Percentiles rank a stretch among this genome's conserved stretches.
These are phyloP conservation scores for Celoporthe dispersa DNA, from an alignment of 2,329 filamentous ascomycete species.

Conservation along the genomic window DNA sequence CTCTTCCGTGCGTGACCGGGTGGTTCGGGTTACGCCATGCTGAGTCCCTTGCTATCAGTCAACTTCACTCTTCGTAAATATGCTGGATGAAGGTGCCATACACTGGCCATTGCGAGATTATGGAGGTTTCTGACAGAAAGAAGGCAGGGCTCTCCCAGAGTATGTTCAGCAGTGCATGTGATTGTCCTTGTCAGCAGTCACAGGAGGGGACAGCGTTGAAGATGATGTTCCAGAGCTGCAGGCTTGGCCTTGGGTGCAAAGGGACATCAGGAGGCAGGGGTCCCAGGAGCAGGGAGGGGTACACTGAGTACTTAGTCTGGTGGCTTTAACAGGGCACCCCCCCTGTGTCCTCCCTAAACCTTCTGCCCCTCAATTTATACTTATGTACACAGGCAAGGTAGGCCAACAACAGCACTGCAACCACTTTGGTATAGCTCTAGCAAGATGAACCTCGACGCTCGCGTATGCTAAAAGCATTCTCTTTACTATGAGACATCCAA, in stretches of 20 bases:
- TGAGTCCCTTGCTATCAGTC: constrained; percentile 44
- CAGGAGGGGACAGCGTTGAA: neutral
- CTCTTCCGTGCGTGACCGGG: constrained; percentile 67
- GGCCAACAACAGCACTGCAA: too few relatives aligned
- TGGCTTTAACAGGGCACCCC: too few relatives aligned
- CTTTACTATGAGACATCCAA: too few relatives aligned
- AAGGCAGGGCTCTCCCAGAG: neutral
- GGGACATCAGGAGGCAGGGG: neutral
- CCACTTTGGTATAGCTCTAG: too few relatives aligned
- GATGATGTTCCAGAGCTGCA: neutral
- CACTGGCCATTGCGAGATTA: constrained; percentile 29
- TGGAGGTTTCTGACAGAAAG: too few relatives aligned
- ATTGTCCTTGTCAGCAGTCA: neutral
- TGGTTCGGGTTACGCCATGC: constrained; percentile 82
- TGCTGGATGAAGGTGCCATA: constrained; percentile 16
- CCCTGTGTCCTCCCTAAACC: neutral
- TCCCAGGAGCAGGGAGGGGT: neutral
- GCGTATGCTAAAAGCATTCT: too few relatives aligned
- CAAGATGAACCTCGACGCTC: too few relatives aligned
- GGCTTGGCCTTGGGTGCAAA: neutral
- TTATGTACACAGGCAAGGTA: neutral
- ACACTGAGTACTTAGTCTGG: neutral
- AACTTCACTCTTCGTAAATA: constrained; percentile 19
- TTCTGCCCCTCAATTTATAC: neutral
- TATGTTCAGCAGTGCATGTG: neutral